Percentiles rank a stretch among this genome's conserved stretches.
Evolutionary conservation across 805 yeast species (phyloP).

Genomic region (Dipodascus geniculatus): DNA sequence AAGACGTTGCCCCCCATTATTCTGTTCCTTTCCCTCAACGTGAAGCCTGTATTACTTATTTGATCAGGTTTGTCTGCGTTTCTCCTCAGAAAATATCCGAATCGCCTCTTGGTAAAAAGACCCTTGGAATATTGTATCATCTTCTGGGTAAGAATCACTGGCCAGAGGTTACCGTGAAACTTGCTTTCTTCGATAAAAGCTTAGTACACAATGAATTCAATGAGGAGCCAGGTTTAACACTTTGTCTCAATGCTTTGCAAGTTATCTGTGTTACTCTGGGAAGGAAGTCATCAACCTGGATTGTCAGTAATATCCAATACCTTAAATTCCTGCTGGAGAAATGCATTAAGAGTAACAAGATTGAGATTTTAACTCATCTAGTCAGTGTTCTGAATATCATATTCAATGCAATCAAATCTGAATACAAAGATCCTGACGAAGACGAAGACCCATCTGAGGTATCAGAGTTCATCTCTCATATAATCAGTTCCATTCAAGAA

Average conservation of each 20-base stretch:
- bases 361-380: conserved; percentile 50
- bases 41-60: conserved; percentile 82
- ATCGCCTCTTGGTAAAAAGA: conserved; percentile 68
- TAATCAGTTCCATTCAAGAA: conserved; percentile 63
- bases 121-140: conserved; percentile 64
- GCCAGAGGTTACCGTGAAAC: conserved; percentile 81
- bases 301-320: conserved; percentile 53
- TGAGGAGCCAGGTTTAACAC: conserved; percentile 46
- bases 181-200: conserved; percentile 80
- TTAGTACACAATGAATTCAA: conserved; percentile 67
- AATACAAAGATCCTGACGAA: conserved; percentile 30
- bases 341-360: conserved; percentile 55
- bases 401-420: conserved; percentile 49
- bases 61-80: conserved; percentile 79
- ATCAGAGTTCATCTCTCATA: conserved; percentile 45
- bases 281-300: conserved; percentile 71
- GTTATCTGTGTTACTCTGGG: conserved; percentile 75
- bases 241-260: conserved; percentile 82
- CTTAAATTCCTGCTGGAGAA: conserved; percentile 69
- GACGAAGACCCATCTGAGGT: conserved; percentile 47
- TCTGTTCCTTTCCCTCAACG: conserved; percentile 65
- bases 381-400: conserved; percentile 65
- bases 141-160: conserved; percentile 64
- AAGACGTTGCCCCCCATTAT: conserved; percentile 38
- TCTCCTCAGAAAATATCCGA: conserved; percentile 79